Percentiles rank a stretch among this genome's conserved stretches.
Evolutionary conservation across 2,329 filamentous ascomycete genomes (phyloP).

Genomic region (Scytalidium sp.): DNA sequence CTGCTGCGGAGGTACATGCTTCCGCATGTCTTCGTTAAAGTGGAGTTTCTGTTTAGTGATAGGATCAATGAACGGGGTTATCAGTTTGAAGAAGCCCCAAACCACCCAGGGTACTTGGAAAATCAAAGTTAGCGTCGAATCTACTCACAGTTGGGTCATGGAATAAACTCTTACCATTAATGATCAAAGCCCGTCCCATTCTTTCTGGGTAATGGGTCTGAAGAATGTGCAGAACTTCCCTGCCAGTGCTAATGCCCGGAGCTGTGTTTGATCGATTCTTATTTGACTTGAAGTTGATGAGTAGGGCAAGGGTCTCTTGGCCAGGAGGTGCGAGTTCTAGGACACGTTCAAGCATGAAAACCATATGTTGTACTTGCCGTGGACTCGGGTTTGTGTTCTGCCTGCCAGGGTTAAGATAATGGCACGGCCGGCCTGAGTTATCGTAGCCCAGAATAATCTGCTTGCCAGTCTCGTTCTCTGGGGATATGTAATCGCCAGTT

Average conservation of each 20-base stretch:
- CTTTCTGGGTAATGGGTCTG: slow-evolving; percentile 96
- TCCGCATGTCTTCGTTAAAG: slow-evolving; percentile 88
- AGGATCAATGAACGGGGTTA: slow-evolving; percentile 95
- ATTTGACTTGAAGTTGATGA: slow-evolving; percentile 88
- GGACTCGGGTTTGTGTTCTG: slow-evolving; percentile 90
- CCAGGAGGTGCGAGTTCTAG: slow-evolving; percentile 84
- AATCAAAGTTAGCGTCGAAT: slow-evolving; percentile 11
- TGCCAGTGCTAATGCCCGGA: slow-evolving; percentile 71
- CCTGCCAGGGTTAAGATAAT: slow-evolving; percentile 83
- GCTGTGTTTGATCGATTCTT: slow-evolving; percentile 70
- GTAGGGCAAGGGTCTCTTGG: slow-evolving; percentile 80
- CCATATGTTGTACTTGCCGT: slow-evolving; percentile 87
- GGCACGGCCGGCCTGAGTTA: slow-evolving; percentile 77
- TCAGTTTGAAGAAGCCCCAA: slow-evolving; percentile 91
- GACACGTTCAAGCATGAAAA: slow-evolving; percentile 91
- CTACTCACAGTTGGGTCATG: neutral
- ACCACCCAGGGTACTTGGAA: slow-evolving; percentile 81
- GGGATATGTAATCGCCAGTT: slow-evolving; percentile 82
- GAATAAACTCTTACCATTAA: slow-evolving; percentile 63
- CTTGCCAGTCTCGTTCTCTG: slow-evolving; percentile 96
- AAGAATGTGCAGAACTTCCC: slow-evolving; percentile 84
- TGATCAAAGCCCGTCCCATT: slow-evolving; percentile 82
- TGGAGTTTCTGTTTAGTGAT: slow-evolving; percentile 92
- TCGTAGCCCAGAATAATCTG: slow-evolving; percentile 89
- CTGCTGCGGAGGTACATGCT: slow-evolving; percentile 78